phyloP scores from a whole-genome alignment of 257 asterid genomes.

The Penstemon davidsonii region DNA sequence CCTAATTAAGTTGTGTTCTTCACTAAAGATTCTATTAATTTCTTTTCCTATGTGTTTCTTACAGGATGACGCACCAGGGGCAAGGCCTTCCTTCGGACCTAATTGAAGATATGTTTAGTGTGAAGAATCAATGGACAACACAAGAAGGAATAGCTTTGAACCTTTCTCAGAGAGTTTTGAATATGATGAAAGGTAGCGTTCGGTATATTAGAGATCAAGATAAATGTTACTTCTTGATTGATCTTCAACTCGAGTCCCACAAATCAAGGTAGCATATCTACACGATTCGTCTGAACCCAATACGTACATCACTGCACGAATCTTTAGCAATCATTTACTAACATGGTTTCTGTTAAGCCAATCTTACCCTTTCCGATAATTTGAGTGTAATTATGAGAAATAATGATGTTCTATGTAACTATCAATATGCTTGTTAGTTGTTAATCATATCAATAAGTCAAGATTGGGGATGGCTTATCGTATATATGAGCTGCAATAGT shows the following conservation, averaged over 20 bases:
- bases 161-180: slow-evolving; percentile 44
- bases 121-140: slow-evolving; percentile 31
- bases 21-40: background rate
- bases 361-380: background rate
- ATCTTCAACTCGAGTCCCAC: slow-evolving; percentile 39
- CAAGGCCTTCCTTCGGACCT: slow-evolving; percentile 54
- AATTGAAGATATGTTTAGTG: slow-evolving; percentile 49
- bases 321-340: too few relatives aligned
- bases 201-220: slow-evolving; percentile 44
- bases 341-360: background rate
- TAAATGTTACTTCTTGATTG: slow-evolving; percentile 46
- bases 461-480: background rate
- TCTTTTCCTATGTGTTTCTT: background rate
- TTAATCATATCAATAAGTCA: background rate
- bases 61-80: slow-evolving; percentile 71
- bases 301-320: background rate
- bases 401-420: too few relatives aligned
- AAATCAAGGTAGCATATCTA: slow-evolving; percentile 26
- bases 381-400: background rate
- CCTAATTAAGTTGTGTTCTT: background rate
- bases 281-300: background rate
- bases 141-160: slow-evolving; percentile 54
- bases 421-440: background rate
- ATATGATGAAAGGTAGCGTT: slow-evolving; percentile 55
- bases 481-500: background rate